Base-by-base conservation (phyloP, 768 basidiomycete genomes). In the Termitomyces sp. region DNA sequence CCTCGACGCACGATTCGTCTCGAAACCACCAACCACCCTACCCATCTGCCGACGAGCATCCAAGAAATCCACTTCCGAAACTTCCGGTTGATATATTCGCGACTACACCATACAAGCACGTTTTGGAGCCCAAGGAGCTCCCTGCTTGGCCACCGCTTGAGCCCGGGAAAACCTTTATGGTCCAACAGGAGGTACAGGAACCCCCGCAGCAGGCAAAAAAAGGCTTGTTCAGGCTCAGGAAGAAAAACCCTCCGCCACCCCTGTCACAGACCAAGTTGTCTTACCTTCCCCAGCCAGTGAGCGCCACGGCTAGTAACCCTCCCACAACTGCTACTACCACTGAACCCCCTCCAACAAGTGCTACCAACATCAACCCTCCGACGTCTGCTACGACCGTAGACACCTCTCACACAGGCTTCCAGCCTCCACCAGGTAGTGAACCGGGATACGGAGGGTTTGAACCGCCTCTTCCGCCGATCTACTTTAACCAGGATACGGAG, bases 81-180 rank as follows among this genome's bases (percentile, higher is more conserved):
- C 88, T 84, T 0, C 90, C 90, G 0, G 72, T 73, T 36, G 84
- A 90, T 67, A 58, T 91, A 8, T 88, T 86, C 70, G 78, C 81
- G 12, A 72, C 73, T 32, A 77, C 85, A 0, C 86, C 86, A 0
- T 88, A 88, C 69, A 80, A 81, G 56, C 71, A 75, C 0, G 70
- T 89, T 0, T 74, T 87, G 6, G 78, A 79, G 57, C 80, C 87
- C 17, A 85, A 83, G 1, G 75, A 77, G 48, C 80, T 81, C 2
- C 75, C 76, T 4, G 71, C 75, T 1, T 66, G 79, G 52, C 73
- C 76, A 5, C 76, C 72, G 17, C 73, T 70, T 17, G 71, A 17
- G 12, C 49, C 60, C 8, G 53, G 71, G 9, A 76, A 73, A 62
- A 69, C 62, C 55, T 61, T 56, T 55, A 43, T 65, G 65, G 8